Evolutionary conservation across 768 basidiomycete genomes (phyloP).

Genomic region (Plicaturopsis crispa): DNA sequence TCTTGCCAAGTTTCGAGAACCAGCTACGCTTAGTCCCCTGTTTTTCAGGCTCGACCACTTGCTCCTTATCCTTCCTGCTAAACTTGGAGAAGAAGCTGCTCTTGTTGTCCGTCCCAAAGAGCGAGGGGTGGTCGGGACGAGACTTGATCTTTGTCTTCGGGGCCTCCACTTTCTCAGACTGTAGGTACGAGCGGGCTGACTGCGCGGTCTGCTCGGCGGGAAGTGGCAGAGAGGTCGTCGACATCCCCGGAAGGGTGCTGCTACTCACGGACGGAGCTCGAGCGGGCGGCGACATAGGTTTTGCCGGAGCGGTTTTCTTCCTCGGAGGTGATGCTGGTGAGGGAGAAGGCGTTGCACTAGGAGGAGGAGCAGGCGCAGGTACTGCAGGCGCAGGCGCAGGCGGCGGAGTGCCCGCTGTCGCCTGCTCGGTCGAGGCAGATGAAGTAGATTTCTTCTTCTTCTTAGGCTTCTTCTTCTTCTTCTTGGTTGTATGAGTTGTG

Average conservation of each 20-base stretch:
- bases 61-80: constrained; percentile 27
- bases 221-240: constrained; percentile 24
- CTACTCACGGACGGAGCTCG: constrained; percentile 11
- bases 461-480: constrained; percentile 72
- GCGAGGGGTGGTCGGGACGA: constrained; percentile 48
- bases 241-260: constrained; percentile 5
- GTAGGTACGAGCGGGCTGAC: constrained; percentile 65
- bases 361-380: constrained; percentile 2
- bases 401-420: constrained; percentile 7
- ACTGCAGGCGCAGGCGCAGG: constrained; percentile 15
- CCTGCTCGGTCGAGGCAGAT: constrained; percentile 3
- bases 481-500: constrained; percentile 36
- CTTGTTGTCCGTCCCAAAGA: constrained; percentile 32
- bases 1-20: constrained; percentile 54
- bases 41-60: constrained; percentile 25
- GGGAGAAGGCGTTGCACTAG: constrained; percentile 11
- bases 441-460: constrained; percentile 53
- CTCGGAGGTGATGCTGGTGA: constrained; percentile 15
- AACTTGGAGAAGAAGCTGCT: constrained; percentile 48
- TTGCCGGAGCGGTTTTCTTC: constrained; percentile 11
- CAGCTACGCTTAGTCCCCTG: constrained; percentile 41
- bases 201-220: constrained; percentile 49
- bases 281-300: constrained; percentile 13
- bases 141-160: constrained; percentile 67
- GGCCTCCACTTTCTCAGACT: constrained; percentile 36